phyloP scores from a whole-genome alignment of 2,329 filamentous ascomycete genomes.

The Chaetomium globosum region DNA sequence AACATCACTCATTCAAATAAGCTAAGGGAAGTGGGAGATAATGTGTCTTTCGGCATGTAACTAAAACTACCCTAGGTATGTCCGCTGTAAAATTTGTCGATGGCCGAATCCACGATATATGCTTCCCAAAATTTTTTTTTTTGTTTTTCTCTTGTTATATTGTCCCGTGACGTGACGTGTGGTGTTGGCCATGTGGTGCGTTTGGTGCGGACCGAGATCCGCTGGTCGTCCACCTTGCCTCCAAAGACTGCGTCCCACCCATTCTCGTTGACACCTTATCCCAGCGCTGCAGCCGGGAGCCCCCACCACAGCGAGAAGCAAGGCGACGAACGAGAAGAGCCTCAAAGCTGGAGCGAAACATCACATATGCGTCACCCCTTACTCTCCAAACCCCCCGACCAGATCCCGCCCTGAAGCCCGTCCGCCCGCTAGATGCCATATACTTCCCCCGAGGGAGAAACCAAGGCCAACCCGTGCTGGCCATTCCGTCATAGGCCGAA shows the following conservation, averaged over 20 bases:
- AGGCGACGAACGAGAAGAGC: not conserved
- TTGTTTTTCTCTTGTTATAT: slow-evolving; percentile 12
- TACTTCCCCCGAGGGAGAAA: not conserved
- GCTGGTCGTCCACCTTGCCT: not conserved
- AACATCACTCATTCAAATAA: not conserved
- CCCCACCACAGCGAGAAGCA: not conserved
- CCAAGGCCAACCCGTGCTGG: not conserved
- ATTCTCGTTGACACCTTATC: not conserved
- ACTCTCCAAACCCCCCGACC: not conserved
- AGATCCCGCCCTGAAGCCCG: not conserved
- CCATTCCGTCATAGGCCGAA: slow-evolving; percentile 10
- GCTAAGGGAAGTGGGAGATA: slow-evolving; percentile 12
- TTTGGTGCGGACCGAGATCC: slow-evolving; percentile 9
- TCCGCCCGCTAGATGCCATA: not conserved
- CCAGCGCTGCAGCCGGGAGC: no score
- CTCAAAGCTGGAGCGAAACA: not conserved
- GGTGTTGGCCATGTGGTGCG: slow-evolving; percentile 10
- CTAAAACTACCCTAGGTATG: slow-evolving; percentile 16
- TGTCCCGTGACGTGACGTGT: not conserved
- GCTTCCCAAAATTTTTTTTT: slow-evolving; percentile 18
- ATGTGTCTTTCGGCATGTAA: slow-evolving; percentile 18
- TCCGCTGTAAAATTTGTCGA: slow-evolving; percentile 21
- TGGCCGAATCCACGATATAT: slow-evolving; percentile 25
- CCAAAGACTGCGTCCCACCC: not conserved
- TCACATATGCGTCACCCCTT: not conserved